Conservation (phyloP, 169 alveolate genomes). For the Plasmodium yoelii region DNA sequence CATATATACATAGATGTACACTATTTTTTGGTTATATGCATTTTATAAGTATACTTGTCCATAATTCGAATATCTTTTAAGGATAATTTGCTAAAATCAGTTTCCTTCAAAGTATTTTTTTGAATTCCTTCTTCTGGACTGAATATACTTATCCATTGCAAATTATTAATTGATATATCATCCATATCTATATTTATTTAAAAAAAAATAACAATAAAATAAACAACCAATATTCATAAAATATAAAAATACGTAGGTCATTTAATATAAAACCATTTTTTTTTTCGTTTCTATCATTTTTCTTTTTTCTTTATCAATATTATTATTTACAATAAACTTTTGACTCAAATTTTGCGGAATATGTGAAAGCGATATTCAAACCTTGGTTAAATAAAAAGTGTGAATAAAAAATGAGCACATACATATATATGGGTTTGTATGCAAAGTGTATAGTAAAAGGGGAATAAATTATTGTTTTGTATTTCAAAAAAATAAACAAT, state of each 20-base stretch:
- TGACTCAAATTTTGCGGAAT: conserved; percentile 64
- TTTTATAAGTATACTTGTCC: conserved; percentile 33
- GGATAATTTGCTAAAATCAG: conserved; percentile 38
- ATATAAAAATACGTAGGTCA: not conserved
- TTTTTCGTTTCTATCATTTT: no score
- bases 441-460: not conserved
- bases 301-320: conserved; percentile 11
- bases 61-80: conserved; percentile 49
- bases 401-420: not conserved
- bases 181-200: conserved; percentile 52
- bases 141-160: conserved; percentile 51
- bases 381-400: conserved; percentile 15
- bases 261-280: not conserved
- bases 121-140: conserved; percentile 63
- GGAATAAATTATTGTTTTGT: no score
- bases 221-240: not conserved
- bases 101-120: conserved; percentile 51
- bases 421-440: not conserved
- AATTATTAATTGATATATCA: conserved; percentile 52
- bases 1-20: not conserved
- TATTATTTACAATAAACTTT: conserved; percentile 54
- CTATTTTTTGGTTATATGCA: not conserved
- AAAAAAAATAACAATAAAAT: conserved; percentile 14
- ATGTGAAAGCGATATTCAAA: conserved; percentile 54
- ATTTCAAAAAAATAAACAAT: no score